These are phyloP conservation scores for Phytophthora brassicae DNA, from an alignment of 352 stramenopile species.

Conservation along the genomic window DNA sequence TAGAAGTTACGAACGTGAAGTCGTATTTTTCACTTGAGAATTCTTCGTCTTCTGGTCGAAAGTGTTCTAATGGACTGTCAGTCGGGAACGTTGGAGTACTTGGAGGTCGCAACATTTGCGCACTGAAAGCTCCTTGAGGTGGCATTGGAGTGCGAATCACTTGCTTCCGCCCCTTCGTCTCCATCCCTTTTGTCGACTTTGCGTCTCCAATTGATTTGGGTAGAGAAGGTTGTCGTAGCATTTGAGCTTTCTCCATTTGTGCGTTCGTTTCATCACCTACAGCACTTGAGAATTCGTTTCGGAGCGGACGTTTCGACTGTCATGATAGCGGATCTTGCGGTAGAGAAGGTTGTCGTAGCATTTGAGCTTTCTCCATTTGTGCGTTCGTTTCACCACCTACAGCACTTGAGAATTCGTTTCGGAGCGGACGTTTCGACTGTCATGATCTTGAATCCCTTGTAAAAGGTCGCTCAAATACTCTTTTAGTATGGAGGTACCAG, in stretches of 20 bases:
- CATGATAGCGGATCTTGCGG: slow-evolving; percentile 24
- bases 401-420: background rate
- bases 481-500: slow-evolving; percentile 5
- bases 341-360: slow-evolving; percentile 14
- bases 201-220: background rate
- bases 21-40: slow-evolving; percentile 8
- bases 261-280: slow-evolving; percentile 18
- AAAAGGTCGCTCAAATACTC: background rate
- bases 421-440: slow-evolving; percentile 20
- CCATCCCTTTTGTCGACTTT: slow-evolving; percentile 1
- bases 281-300: background rate
- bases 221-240: slow-evolving; percentile 14
- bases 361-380: slow-evolving; percentile 24
- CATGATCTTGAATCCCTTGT: slow-evolving; percentile 22
- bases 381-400: slow-evolving; percentile 18
- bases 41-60: slow-evolving; percentile 7
- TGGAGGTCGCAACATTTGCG: slow-evolving; percentile 33
- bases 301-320: slow-evolving; percentile 20
- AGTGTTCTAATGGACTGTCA: slow-evolving; percentile 7
- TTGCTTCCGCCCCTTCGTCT: background rate
- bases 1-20: slow-evolving; percentile 18
- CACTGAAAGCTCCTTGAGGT: slow-evolving; percentile 41
- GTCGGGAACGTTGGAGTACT: slow-evolving; percentile 20
- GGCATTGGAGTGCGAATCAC: slow-evolving; percentile 14
- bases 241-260: slow-evolving; percentile 24